A percentile compares a stretch with the other conserved stretches of the same genome.
These are phyloP conservation scores for Arthroderma sp. DNA, from an alignment of 2,329 filamentous ascomycete genomes.

Conservation along the genomic window DNA sequence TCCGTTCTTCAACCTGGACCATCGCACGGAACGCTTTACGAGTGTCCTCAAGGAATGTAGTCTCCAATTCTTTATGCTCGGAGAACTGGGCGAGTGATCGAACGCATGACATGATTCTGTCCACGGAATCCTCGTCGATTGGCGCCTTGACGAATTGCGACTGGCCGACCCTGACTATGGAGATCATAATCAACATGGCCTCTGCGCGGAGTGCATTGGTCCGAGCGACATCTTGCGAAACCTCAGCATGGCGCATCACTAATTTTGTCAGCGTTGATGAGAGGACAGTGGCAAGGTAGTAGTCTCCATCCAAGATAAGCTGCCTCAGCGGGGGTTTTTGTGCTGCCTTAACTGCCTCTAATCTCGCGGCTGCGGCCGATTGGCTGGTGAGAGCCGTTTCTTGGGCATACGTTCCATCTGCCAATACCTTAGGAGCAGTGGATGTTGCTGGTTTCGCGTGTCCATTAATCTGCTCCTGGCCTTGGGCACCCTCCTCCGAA, in stretches of 20 bases:
- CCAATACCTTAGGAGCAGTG: slow-evolving; percentile 76
- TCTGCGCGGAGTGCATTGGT: slow-evolving; percentile 92
- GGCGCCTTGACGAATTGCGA: slow-evolving; percentile 97
- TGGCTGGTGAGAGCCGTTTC: slow-evolving; percentile 92
- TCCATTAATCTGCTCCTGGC: slow-evolving; percentile 62
- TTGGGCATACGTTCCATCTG: slow-evolving; percentile 94
- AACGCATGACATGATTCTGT: slow-evolving; percentile 95
- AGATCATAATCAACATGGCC: slow-evolving; percentile 99
- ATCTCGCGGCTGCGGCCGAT: slow-evolving; percentile 73
- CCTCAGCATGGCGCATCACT: slow-evolving; percentile 92
- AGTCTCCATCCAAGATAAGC: slow-evolving; percentile 92
- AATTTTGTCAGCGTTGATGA: slow-evolving; percentile 92
- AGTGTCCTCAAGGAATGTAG: slow-evolving; percentile 87
- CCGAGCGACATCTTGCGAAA: slow-evolving; percentile 69
- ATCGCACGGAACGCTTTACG: slow-evolving; percentile 91
- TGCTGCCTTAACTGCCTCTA: slow-evolving; percentile 93
- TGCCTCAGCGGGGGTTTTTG: slow-evolving; percentile 91
- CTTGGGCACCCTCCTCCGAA: slow-evolving; percentile 52
- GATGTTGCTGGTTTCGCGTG: slow-evolving; percentile 62
- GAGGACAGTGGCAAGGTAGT: slow-evolving; percentile 89
- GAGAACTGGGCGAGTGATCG: slow-evolving; percentile 82
- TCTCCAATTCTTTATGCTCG: slow-evolving; percentile 79
- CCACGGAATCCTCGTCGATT: slow-evolving; percentile 96
- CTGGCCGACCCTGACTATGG: slow-evolving; percentile 91
- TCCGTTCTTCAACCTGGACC: slow-evolving; percentile 96